These are phyloP conservation scores for Nidularia sp. DNA, from an alignment of 768 basidiomycete species.

Conservation along the genomic window DNA sequence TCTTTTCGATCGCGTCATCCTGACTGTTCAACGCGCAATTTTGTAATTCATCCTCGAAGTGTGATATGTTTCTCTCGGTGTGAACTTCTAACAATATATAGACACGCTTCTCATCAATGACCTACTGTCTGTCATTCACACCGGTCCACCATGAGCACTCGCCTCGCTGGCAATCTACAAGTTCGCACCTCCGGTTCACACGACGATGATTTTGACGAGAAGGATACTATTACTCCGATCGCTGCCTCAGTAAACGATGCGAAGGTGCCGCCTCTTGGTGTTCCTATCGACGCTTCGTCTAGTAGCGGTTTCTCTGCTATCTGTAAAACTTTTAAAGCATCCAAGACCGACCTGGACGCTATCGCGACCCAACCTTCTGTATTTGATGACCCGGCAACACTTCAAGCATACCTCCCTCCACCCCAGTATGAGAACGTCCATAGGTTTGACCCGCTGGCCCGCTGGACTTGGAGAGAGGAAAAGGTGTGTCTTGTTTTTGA, in stretches of 20 bases:
- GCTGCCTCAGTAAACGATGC: conserved; percentile 5
- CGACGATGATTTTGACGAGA: conserved; percentile 6
- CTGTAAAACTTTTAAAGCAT: conserved; percentile 22
- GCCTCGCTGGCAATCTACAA: conserved; percentile 4
- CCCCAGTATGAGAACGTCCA: conserved; percentile 55
- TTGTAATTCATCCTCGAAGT: neutral
- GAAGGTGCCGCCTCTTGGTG: conserved; percentile 22
- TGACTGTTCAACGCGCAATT: conserved; percentile 14
- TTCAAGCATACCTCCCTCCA: conserved; percentile 50
- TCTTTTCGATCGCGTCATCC: conserved; percentile 17
- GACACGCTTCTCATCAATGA: neutral
- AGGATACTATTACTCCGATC: conserved; percentile 4
- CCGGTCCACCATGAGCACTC: conserved; percentile 10
- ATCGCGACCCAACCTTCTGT: conserved; percentile 62
- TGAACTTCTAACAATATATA: conserved; percentile 2
- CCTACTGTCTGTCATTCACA: neutral
- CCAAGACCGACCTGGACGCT: conserved; percentile 36
- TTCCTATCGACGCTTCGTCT: conserved; percentile 17
- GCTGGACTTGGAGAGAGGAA: conserved; percentile 74
- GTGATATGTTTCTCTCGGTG: neutral
- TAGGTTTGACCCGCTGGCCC: conserved; percentile 59
- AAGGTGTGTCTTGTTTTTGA: conserved; percentile 25
- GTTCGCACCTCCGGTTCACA: neutral
- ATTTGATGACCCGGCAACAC: conserved; percentile 50
- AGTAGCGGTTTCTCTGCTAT: conserved; percentile 17